These are phyloP conservation scores for Cynanchum wilfordii DNA, from an alignment of 257 asterid genomes.

Conservation along the genomic window DNA sequence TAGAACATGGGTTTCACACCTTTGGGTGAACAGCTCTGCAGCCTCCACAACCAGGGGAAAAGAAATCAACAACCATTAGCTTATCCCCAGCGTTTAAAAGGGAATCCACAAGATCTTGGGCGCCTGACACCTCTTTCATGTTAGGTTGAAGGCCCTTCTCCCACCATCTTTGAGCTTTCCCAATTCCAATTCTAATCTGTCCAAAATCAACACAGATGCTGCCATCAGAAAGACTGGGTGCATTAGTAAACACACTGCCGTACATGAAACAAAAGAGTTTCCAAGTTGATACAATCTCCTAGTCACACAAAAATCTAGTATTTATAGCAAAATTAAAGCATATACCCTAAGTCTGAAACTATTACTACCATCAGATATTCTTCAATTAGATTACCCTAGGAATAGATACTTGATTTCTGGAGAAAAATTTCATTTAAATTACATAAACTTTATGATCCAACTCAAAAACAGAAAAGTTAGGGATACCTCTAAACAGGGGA, in stretches of 20 bases:
- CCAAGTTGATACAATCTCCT: background rate
- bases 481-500: background rate
- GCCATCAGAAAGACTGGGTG: background rate
- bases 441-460: background rate
- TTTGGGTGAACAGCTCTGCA: conserved; percentile 50
- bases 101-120: conserved; percentile 42
- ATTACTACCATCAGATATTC: background rate
- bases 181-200: conserved; percentile 5
- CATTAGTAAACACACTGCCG: background rate
- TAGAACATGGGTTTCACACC: conserved; percentile 16
- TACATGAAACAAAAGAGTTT: background rate
- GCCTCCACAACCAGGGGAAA: conserved; percentile 48
- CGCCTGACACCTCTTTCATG: conserved; percentile 35
- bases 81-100: conserved; percentile 30
- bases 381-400: background rate
- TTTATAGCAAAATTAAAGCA: background rate
- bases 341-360: background rate
- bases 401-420: background rate
- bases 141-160: conserved; percentile 41
- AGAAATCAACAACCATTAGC: conserved; percentile 40
- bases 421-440: too few species aligned
- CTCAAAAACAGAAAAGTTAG: background rate
- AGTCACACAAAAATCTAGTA: background rate
- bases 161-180: conserved; percentile 35
- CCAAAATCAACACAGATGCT: background rate